Conservation (phyloP, 768 basidiomycete genomes). For the Strobilomyces echinocephalus region DNA sequence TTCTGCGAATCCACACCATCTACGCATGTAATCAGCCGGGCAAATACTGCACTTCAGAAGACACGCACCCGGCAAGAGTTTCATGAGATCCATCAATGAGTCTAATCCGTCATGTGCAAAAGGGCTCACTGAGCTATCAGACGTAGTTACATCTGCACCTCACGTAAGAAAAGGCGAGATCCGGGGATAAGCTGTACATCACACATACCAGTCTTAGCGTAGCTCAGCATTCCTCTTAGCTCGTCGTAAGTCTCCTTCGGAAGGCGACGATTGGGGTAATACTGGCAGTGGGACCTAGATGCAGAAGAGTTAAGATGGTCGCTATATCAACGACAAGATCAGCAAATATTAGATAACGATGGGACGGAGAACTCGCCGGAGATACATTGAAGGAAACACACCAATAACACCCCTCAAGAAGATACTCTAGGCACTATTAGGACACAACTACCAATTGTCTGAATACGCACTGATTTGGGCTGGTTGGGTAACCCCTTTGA, state of each 20-base stretch:
- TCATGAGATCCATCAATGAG: background rate
- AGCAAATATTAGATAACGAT: background rate
- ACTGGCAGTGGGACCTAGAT: background rate
- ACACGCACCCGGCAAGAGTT: background rate
- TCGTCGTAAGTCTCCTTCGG: background rate
- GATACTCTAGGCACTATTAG: background rate
- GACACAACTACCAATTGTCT: background rate
- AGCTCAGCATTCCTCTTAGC: background rate
- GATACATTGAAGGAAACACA: background rate
- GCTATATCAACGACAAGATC: too few species aligned
- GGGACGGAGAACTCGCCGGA: background rate
- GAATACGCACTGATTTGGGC: background rate
- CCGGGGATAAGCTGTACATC: background rate
- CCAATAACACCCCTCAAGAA: background rate
- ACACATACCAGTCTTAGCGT: background rate
- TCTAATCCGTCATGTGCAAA: background rate
- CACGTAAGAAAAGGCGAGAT: too few species aligned
- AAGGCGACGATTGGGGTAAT: background rate
- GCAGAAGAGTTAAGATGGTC: background rate
- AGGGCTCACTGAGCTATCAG: background rate
- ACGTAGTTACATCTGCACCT: background rate
- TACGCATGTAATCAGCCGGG: background rate
- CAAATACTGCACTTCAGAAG: background rate
- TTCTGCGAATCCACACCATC: background rate
- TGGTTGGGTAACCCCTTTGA: background rate